These are phyloP conservation scores for Yamadazyma dendronema DNA, from an alignment of 1,139 yeast genomes.

Conservation along the genomic window DNA sequence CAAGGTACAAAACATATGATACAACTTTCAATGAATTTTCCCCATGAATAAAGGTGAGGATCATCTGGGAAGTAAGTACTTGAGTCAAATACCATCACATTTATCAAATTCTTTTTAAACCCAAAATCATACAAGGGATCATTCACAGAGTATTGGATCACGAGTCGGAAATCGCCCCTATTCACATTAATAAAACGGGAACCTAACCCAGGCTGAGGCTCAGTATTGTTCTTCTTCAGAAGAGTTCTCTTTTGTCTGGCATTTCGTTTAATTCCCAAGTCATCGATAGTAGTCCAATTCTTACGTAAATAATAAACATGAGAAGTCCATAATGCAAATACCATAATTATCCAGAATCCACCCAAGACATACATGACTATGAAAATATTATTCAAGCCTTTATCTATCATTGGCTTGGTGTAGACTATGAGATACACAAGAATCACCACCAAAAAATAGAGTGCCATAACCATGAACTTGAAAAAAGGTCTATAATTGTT, in stretches of 20 bases:
- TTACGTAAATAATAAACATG: conserved; percentile 36
- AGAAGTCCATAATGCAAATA: conserved; percentile 32
- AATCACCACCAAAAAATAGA: conserved; percentile 28
- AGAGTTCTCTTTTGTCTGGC: conserved; percentile 15
- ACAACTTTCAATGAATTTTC: conserved; percentile 19
- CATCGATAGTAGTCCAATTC: conserved; percentile 50
- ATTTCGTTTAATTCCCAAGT: conserved; percentile 26
- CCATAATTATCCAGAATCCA: conserved; percentile 43
- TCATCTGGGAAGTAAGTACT: conserved; percentile 8
- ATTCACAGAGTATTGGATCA: conserved; percentile 27
- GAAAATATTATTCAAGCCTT: conserved; percentile 35
- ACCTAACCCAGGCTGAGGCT: conserved; percentile 21
- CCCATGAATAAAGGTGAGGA: conserved; percentile 7
- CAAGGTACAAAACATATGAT: conserved; percentile 29
- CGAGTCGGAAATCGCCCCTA: conserved; percentile 23
- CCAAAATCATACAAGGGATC: conserved; percentile 32
- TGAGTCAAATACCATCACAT: conserved; percentile 21
- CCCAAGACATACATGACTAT: conserved; percentile 40
- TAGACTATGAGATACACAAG: conserved; percentile 25
- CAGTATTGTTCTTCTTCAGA: conserved; percentile 4
- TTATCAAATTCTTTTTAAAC: conserved; percentile 31
- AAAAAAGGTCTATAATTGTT: conserved; percentile 52
- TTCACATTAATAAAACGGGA: conserved; percentile 31
- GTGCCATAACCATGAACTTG: conserved; percentile 42
- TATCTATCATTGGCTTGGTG: conserved; percentile 21